phyloP scores from a whole-genome alignment of 2,329 filamentous ascomycete species.

The Trichoderma atrobrunneum region DNA sequence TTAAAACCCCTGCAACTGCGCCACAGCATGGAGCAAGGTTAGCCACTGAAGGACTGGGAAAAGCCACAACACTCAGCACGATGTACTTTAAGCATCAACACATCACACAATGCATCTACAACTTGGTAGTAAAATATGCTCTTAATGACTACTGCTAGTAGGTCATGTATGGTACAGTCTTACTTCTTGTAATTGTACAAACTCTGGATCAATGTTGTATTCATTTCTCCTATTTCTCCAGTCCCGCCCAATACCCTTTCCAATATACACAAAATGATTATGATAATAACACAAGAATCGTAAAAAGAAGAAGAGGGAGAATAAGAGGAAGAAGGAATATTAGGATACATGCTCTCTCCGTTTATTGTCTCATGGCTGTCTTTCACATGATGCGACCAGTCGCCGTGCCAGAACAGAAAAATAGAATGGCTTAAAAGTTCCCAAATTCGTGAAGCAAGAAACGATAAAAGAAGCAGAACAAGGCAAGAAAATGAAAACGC shows the following conservation, averaged over 20 bases:
- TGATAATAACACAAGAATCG: not conserved
- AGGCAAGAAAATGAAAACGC: not conserved
- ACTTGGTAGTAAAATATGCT: not conserved
- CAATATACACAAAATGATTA: not conserved
- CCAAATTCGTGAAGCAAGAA: not conserved
- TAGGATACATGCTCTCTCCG: not conserved
- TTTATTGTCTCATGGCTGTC: not conserved
- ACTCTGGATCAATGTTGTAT: not conserved
- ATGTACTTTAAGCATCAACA: not conserved
- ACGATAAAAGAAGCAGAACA: not conserved
- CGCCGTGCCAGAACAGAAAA: conserved; percentile 1
- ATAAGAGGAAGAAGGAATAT: not conserved
- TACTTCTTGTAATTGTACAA: not conserved
- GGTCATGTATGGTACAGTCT: not conserved
- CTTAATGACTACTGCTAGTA: not conserved
- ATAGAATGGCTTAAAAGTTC: not conserved
- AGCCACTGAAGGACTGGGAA: not conserved
- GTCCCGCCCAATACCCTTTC: not conserved
- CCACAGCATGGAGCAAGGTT: not conserved
- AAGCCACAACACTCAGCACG: not conserved
- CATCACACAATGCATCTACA: not conserved
- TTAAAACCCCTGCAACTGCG: conserved; percentile 19
- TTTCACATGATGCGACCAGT: not conserved
- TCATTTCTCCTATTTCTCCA: not conserved
- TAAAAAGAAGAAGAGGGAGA: not conserved